Conservation (phyloP, 192 early-diverging fungal species). For the Podila epigama region DNA sequence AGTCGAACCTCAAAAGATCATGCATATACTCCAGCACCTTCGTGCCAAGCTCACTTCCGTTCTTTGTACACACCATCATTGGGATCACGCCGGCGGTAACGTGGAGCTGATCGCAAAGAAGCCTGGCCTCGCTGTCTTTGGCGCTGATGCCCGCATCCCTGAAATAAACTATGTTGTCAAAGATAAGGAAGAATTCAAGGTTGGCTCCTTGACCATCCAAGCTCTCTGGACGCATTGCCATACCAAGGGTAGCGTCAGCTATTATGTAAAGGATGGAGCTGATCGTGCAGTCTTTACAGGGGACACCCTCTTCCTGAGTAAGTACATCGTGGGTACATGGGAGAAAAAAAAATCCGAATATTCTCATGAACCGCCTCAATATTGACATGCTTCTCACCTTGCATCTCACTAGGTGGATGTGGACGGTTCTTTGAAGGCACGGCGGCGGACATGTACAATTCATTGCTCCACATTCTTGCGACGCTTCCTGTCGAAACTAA, state of each 20-base stretch:
- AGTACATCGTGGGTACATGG: neutral
- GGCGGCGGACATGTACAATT: constrained; percentile 82
- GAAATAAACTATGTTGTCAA: constrained; percentile 75
- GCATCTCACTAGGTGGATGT: constrained; percentile 64
- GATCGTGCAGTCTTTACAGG: constrained; percentile 89
- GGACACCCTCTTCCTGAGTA: constrained; percentile 81
- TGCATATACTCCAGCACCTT: constrained; percentile 59
- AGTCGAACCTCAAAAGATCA: constrained; percentile 79
- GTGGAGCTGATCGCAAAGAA: constrained; percentile 58
- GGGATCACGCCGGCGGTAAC: constrained; percentile 90
- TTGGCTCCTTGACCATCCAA: constrained; percentile 75
- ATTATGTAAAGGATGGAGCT: constrained; percentile 72
- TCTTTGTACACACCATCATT: constrained; percentile 91
- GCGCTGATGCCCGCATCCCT: constrained; percentile 87
- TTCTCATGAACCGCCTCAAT: too few relatives aligned
- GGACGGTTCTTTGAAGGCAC: constrained; percentile 96
- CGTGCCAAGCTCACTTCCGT: constrained; percentile 63
- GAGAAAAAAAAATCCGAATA: too few relatives aligned
- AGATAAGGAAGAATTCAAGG: constrained; percentile 75
- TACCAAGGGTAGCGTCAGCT: constrained; percentile 88
- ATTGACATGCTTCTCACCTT: neutral
- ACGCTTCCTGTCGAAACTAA: constrained; percentile 78
- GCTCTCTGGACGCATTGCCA: constrained; percentile 86
- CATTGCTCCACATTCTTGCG: constrained; percentile 72
- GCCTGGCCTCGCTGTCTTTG: constrained; percentile 77